Evolutionary conservation across 2,329 filamentous ascomycete species (phyloP), one percentile per base, ranked within the genome.

Genomic region (Alternaria metachromatica): DNA sequence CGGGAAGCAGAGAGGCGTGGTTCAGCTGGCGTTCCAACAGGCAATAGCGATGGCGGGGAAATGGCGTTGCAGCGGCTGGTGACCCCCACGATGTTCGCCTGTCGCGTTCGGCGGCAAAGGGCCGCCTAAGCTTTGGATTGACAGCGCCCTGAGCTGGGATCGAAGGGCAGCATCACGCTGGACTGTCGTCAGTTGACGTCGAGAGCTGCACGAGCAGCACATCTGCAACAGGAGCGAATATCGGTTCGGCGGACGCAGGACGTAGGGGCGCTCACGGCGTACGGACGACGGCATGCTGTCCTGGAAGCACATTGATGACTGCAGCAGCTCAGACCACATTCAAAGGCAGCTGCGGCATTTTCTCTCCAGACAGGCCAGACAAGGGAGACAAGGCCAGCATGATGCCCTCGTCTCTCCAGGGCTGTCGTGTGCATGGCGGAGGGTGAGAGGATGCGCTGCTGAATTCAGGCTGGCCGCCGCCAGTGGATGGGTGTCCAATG

Each of bases 321-420:
- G 58, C 63, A 46, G 61, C 60, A 58, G 58, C 57, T 43, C 53
- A 58, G 60, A 50, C 62, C 63, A 53, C 41, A 23, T 57, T 25
- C 48, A 58, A 41, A 57, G 41, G 37, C 26, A 30, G 44, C 26
- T 63, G 60, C 71, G 71, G 69, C 62, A 71, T 72, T 72, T 72
- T 68, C 49, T 46, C 53, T 46, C 30, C 48, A 20, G 10, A 25
- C 30, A 37, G 9, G 44, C 33, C 44, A 48, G 37, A 41, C 37
- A 48, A 33, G 44, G 60, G 30, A 48, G 44, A 41, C 37, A 43
- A 26, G 33, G 60, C 56, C 59, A 63, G 58, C 45, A 60, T 60
- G 51, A 53, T 63, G 58, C 59, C 20, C 44, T 50, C 30, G 30
- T 20, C 28, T 56, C 51, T 25, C 45, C 30, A 23, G 33, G 54